Evolutionary conservation across 2,329 filamentous ascomycete species (phyloP), one percentile per base, ranked within the genome.

Genomic region (Fusarium begoniae): DNA sequence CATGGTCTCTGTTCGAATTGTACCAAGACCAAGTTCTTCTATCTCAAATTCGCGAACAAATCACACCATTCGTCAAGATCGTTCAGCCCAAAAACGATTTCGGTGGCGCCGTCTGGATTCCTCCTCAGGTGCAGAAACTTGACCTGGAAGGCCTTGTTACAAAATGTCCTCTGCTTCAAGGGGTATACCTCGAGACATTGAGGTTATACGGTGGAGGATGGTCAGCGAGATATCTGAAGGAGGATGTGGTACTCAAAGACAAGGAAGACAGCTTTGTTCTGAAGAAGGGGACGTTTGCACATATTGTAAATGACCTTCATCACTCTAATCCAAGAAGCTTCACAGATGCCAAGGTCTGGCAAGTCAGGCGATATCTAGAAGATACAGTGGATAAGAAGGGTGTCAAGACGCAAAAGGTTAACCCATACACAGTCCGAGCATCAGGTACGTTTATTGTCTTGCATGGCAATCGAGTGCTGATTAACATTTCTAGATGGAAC

Each of bases 1-100:
- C 80, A 11, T 87, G 85, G 85, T 79, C 85, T 72, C 72, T 86
- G 2, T 81, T 82, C 59, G 82, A 86, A 56, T 76, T 86, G 15
- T 82, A 81, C 64, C 79, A 81, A 15, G 83, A 85, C 28, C 75
- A 79, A 1, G 79, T 82, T 17, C 80, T 86, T 7, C 77, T 85
- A 2, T 77, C 76, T 37, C 79, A 82, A 30, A 77, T 86, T 32
- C 81, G 82, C 20, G 79, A 81, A 6, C 84, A 86, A 71, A 79
- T 85, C 60, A 78, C 77, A 13, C 80, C 80, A 1, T 80, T 75
- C 43, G 72, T 84, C 20, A 62, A 77, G 17, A 74, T 80, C 10
- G 71, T 80, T 7, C 80, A 83, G 57, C 83, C 81, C 9, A 75
- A 69, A 22, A 80, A 83, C 44, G 81, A 82, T 2, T 84, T 84